Conservation (phyloP, 228 moss, liverwort and hornwort species). For the Sphagnum fallax region DNA sequence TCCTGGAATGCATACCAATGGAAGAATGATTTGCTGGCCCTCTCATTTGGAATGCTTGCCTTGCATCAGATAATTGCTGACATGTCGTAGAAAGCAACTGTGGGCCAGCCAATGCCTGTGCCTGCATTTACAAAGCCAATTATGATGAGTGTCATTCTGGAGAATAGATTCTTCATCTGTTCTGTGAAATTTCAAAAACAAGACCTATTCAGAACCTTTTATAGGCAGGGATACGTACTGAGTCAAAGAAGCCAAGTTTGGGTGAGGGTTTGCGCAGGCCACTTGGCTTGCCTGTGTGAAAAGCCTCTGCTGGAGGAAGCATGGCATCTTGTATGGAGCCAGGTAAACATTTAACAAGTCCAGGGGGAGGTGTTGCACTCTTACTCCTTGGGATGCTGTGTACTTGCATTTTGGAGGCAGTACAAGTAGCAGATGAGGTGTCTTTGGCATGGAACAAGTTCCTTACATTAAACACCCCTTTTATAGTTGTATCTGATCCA, state of each 20-base stretch:
- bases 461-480: conserved; percentile 27
- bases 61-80: conserved; percentile 11
- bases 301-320: conserved; percentile 10
- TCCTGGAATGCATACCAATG: conserved; percentile 1
- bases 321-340: conserved; percentile 4
- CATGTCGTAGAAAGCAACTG: conserved; percentile 12
- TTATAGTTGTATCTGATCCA: conserved; percentile 8
- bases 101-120: conserved; percentile 25
- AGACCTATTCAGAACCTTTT: background rate
- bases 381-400: conserved; percentile 32
- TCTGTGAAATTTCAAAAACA: no score
- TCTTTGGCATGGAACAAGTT: conserved; percentile 37
- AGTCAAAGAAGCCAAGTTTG: conserved; percentile 84
- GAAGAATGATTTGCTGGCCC: conserved; percentile 19
- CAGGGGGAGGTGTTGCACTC: conserved; percentile 29
- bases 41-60: conserved; percentile 15
- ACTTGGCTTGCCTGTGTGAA: conserved; percentile 32
- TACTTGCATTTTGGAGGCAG: conserved; percentile 1
- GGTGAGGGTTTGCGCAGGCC: conserved; percentile 84
- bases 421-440: conserved; percentile 5
- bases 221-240: conserved; percentile 31
- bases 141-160: background rate
- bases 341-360: conserved; percentile 15
- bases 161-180: no score
- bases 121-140: conserved; percentile 15